phyloP scores from a whole-genome alignment of 2,329 filamentous ascomycete genomes.

The Periconia sp. region DNA sequence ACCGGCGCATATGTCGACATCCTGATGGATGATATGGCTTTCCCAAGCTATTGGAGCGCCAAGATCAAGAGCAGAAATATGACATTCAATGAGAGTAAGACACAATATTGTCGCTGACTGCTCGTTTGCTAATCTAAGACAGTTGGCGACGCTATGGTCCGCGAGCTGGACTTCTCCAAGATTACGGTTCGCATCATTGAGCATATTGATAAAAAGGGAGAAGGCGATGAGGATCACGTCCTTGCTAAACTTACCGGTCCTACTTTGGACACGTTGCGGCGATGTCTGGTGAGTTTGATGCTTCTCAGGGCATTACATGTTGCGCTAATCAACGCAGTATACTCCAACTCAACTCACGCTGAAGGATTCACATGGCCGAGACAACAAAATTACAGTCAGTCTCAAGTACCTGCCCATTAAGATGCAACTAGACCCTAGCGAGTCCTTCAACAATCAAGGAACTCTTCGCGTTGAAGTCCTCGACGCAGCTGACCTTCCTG shows the following conservation, averaged over 20 bases:
- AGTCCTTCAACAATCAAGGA: slow-evolving; percentile 99
- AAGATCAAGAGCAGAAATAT: slow-evolving; percentile 72
- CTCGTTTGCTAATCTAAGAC: slow-evolving; percentile 27
- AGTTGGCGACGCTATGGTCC: slow-evolving; percentile 91
- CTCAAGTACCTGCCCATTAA: slow-evolving; percentile 93
- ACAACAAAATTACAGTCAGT: slow-evolving; percentile 85
- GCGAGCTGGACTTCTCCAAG: slow-evolving; percentile 95
- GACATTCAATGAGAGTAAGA: slow-evolving; percentile 78
- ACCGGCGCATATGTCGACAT: slow-evolving; percentile 82
- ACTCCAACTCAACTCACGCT: slow-evolving; percentile 84
- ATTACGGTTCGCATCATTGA: slow-evolving; percentile 87
- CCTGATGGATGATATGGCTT: slow-evolving; percentile 92
- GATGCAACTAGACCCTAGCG: slow-evolving; percentile 91
- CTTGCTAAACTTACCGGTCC: slow-evolving; percentile 84
- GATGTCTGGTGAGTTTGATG: slow-evolving; percentile 75
- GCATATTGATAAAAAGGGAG: slow-evolving; percentile 75
- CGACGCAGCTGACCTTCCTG: slow-evolving; percentile 84
- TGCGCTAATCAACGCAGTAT: slow-evolving; percentile 64
- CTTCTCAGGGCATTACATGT: too few species aligned
- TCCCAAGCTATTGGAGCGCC: slow-evolving; percentile 83
- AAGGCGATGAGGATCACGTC: slow-evolving; percentile 72
- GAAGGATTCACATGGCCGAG: slow-evolving; percentile 75
- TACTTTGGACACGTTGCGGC: slow-evolving; percentile 85
- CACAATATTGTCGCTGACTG: not conserved
- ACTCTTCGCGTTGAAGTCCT: slow-evolving; percentile 91